Base-by-base conservation (phyloP, 305 asterid species). In the Petunia hybrid region DNA sequence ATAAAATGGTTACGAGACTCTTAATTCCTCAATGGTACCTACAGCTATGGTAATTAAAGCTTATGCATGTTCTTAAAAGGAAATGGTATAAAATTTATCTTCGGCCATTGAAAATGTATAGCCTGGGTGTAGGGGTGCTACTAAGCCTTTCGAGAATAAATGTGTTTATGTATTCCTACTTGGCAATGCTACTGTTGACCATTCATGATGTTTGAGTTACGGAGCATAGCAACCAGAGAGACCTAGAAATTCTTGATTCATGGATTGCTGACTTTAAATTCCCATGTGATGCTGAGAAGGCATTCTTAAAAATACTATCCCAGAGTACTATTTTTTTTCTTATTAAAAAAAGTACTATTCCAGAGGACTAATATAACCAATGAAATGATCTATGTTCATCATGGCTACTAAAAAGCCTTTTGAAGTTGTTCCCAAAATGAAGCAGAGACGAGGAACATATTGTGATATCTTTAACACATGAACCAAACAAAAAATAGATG, bases 51-150 rank as follows among this genome's bases (percentile, higher is more conserved):
- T 69, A 69, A 69, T 69, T 45, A 69, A 69, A 43, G 41, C 40
- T 69, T 69, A 51, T 51, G 64, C 63, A 36, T 35, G 78, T 73
- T 73, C 12, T 13, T 70, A 36, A 48, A 48, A 8, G 78, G 78
- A 36, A 7, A 73, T 48, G 12, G 64, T 36, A 53, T 53, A 64
- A 53, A 74, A 53, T 73, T 63, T 13, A 13, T 73, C 62, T 51
- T 36, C 35, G 4, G 35, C 36, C 1, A 51, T 7, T 12, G n/a
- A 51, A 66, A 48, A 73, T 51, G 12, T 51, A 73, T 53, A 38
- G 6, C 64, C 78, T 51, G 36, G 64, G 78, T 74, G 39, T 53
- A 36, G 8, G 3, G 14, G 45, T 73, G 62, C 63, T 73, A 13
- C 78, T 41, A 12, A 36, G 48, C 61, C 36, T 74, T 74, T 38